Conservation (phyloP, 768 basidiomycete species). For the Tricholoma sp. region DNA sequence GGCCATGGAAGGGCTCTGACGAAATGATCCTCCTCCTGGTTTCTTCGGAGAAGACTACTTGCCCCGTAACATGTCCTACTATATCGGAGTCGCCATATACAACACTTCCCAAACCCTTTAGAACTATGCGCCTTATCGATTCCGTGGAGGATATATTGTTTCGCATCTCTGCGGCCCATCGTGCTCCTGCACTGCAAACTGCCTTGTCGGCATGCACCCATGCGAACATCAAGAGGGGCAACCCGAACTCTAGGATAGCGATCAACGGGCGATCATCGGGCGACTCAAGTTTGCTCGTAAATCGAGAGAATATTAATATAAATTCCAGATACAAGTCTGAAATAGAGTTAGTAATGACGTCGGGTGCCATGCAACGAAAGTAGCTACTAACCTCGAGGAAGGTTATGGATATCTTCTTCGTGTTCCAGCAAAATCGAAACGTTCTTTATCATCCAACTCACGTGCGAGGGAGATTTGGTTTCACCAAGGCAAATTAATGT, state of each 20-base stretch:
- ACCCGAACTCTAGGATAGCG: background rate
- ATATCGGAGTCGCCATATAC: background rate
- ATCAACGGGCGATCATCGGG: no score
- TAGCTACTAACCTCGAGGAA: no score
- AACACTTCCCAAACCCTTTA: background rate
- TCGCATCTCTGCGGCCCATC: background rate
- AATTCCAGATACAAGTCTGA: background rate
- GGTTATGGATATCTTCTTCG: background rate
- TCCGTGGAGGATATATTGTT: background rate
- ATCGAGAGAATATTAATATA: background rate
- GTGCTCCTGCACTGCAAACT: background rate
- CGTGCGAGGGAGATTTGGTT: no score
- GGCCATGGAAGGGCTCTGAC: background rate
- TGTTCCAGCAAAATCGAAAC: background rate
- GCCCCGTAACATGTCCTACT: background rate
- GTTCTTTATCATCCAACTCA: background rate
- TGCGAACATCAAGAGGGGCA: background rate
- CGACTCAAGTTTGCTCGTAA: background rate
- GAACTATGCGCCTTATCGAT: background rate
- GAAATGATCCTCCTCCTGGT: background rate
- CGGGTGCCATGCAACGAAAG: no score
- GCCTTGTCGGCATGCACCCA: background rate
- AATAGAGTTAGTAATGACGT: no score
- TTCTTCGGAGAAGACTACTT: background rate
- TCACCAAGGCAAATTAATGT: background rate